phyloP scores from a whole-genome alignment of 495 filamentous ascomycete genomes.

The Extremus antarcticus region DNA sequence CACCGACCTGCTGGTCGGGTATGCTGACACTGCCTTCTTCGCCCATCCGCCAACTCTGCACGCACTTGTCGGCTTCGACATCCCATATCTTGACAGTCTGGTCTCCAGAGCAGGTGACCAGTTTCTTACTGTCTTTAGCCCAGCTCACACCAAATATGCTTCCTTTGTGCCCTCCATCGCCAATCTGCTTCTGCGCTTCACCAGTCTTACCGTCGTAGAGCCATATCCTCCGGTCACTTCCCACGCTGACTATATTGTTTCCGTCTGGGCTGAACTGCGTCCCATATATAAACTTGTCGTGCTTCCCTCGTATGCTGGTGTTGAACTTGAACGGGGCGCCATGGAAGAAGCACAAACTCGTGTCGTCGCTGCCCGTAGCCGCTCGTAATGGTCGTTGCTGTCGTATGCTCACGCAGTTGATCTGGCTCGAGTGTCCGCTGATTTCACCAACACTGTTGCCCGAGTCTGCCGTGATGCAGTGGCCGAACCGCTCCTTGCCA shows the following conservation, averaged over 20 bases:
- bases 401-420: constrained; percentile 84
- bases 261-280: constrained; percentile 89
- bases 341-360: constrained; percentile 79
- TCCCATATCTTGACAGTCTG: constrained; percentile 88
- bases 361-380: constrained; percentile 83
- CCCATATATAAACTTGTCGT: constrained; percentile 81
- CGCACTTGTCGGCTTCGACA: constrained; percentile 61
- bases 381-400: constrained; percentile 83
- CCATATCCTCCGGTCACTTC: constrained; percentile 79
- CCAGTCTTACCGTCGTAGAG: constrained; percentile 93
- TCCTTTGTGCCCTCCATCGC: constrained; percentile 75
- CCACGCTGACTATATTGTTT: constrained; percentile 69
- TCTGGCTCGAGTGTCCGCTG: constrained; percentile 73
- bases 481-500: constrained; percentile 85
- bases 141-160: constrained; percentile 89
- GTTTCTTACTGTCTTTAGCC: constrained; percentile 75
- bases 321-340: constrained; percentile 93
- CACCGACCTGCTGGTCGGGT: constrained; percentile 83
- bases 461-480: constrained; percentile 89
- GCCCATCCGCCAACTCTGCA: constrained; percentile 80
- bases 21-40: constrained; percentile 64
- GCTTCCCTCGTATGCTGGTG: constrained; percentile 59
- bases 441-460: constrained; percentile 95
- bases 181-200: constrained; percentile 63
- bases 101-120: constrained; percentile 88